Evolutionary conservation across 148 eudicot species (phyloP), one percentile per base, ranked within the genome.

Genomic region (Drosera capensis): DNA sequence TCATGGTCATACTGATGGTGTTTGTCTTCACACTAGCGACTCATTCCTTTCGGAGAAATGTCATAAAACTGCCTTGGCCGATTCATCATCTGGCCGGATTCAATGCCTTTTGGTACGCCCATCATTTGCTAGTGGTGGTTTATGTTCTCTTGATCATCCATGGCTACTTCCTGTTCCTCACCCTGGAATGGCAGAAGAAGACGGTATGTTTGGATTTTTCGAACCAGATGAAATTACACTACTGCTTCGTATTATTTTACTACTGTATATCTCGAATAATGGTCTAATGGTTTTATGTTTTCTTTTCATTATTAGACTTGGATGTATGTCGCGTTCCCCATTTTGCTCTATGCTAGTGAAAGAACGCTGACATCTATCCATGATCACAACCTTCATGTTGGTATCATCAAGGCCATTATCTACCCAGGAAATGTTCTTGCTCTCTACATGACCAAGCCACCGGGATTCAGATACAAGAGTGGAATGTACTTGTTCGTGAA

Each of bases 401-500:
- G 59, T 52, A 55, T 84, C 50, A 55, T 76, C 30, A 88, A 80
- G 94, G 38, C 38, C 13, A 40, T 81, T 12, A 45, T 78, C 40
- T 92, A 85, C 64, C 38, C 74, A 18, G 95, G 95, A 60, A 85
- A 92, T 63, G 95, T 92, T 48, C 64, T 92, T 23, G 95, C 99
- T 8, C 18, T 92, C 26, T 81, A 92, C 69, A 73, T 92, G 95
- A 92, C 72, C 63, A 92, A 70, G 64, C 99, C 99, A 13, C 60
- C 58, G 8, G 76, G 67, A 49, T 85, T 85, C 66, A 81, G 60
- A 65, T 92, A 92, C 77, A 92, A 81, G 74, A 92, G 99, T 59
- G 94, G 95, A 36, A 92, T 85, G 99, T 92, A 92, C 64, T 53
- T 92, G 16, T 92, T 85, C 37, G 88, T 92, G 46, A 85, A 92